Conservation (phyloP, 1,139 yeast species). For the Yamadazyma pseudoaaseri region DNA sequence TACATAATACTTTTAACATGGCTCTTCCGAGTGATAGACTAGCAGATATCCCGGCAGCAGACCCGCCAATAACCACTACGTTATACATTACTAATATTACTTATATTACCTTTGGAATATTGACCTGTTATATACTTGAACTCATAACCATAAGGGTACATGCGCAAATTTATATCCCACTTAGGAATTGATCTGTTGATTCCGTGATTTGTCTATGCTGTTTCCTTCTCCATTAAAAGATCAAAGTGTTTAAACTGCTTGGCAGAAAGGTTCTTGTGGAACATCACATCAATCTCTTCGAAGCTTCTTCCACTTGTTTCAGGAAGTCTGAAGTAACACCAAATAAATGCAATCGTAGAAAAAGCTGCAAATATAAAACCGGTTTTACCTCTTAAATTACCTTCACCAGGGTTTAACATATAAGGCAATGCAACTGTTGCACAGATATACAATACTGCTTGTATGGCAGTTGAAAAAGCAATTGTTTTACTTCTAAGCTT, state of each 20-base stretch:
- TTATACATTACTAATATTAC: too few relatives aligned
- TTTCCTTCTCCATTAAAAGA: neutral
- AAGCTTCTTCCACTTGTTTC: constrained; percentile 22
- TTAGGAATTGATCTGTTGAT: too few relatives aligned
- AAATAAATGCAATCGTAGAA: constrained; percentile 34
- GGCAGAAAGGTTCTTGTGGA: constrained; percentile 15
- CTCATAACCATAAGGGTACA: too few relatives aligned
- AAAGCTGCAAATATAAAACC: constrained; percentile 19
- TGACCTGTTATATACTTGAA: too few relatives aligned
- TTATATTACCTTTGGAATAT: too few relatives aligned
- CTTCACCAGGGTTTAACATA: constrained; percentile 19
- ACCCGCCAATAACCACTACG: too few relatives aligned
- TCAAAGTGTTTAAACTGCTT: constrained; percentile 4
- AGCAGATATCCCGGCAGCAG: too few relatives aligned
- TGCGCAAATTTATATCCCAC: too few relatives aligned
- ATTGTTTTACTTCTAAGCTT: constrained; percentile 21
- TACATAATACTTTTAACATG: too few relatives aligned
- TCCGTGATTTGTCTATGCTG: neutral
- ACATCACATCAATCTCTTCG: constrained; percentile 20
- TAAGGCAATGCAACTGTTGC: constrained; percentile 19
- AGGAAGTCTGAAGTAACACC: constrained; percentile 20
- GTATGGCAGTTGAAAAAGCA: constrained; percentile 19
- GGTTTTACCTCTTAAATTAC: constrained; percentile 20
- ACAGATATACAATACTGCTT: constrained; percentile 15
- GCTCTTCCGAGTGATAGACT: too few relatives aligned